A percentile compares a stretch with the other conserved stretches of the same genome.
These are phyloP conservation scores for Saccharomycopsis capsularis DNA, from an alignment of 805 yeast species.

Conservation along the genomic window DNA sequence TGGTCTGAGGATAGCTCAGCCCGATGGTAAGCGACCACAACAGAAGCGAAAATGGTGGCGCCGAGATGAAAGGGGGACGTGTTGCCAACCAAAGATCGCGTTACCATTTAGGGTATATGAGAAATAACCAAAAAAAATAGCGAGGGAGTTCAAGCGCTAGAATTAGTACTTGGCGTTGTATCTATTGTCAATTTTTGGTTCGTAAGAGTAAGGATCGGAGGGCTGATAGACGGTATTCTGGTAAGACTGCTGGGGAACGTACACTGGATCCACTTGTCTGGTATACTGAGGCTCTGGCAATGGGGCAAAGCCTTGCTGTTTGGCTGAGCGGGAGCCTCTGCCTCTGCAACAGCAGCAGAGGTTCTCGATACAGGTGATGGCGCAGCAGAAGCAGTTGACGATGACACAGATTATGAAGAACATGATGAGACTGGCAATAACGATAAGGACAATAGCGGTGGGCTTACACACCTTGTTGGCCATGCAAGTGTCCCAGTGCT, in stretches of 20 bases:
- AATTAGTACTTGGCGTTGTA: not conserved
- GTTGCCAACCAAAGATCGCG: too few relatives aligned
- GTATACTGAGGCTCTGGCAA: constrained; percentile 19
- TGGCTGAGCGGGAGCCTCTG: not conserved
- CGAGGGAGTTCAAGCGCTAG: too few relatives aligned
- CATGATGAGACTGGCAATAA: constrained; percentile 44
- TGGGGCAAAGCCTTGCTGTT: constrained; percentile 17
- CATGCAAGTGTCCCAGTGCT: constrained; percentile 74
- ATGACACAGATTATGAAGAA: constrained; percentile 53
- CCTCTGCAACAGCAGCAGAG: constrained; percentile 38
- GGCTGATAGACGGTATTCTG: not conserved
- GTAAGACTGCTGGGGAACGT: not conserved
- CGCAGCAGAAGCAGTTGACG: constrained; percentile 50
- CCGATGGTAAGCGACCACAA: too few relatives aligned
- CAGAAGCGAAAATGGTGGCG: too few relatives aligned
- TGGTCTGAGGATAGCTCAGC: too few relatives aligned
- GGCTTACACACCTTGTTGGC: constrained; percentile 68
- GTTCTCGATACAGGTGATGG: constrained; percentile 43
- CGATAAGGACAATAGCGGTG: constrained; percentile 67
- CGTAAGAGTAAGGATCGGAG: not conserved
- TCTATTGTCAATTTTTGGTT: not conserved
- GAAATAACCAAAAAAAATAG: too few relatives aligned
- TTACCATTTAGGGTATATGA: too few relatives aligned
- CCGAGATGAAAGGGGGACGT: too few relatives aligned
- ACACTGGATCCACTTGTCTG: constrained; percentile 18